Evolutionary conservation across 2,329 filamentous ascomycete species (phyloP).

Genomic region (Talaromyces sp.): DNA sequence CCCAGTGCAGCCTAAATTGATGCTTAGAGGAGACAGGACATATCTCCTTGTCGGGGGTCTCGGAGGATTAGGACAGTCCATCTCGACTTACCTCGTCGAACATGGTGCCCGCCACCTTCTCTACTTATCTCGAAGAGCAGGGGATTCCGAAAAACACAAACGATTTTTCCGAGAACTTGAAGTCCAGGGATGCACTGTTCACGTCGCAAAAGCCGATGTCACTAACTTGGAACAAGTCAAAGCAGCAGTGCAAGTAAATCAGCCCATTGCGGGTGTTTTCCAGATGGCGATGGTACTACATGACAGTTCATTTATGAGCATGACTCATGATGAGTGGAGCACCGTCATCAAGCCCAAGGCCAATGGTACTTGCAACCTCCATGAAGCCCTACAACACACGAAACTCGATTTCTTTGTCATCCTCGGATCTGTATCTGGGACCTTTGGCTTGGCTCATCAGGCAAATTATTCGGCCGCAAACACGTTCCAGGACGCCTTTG

Average conservation of each 20-base stretch:
- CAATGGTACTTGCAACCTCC: neutral
- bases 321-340: neutral
- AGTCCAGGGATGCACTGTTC: neutral
- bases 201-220: neutral
- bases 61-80: constrained; percentile 53
- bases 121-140: constrained; percentile 50
- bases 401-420: neutral
- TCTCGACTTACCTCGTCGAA: constrained; percentile 48
- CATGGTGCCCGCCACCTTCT: constrained; percentile 52
- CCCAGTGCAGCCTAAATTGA: neutral
- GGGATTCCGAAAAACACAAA: constrained; percentile 26
- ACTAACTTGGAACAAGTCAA: neutral
- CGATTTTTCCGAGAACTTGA: neutral
- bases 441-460: neutral
- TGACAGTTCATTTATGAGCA: neutral
- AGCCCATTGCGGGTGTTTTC: neutral
- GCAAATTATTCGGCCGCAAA: neutral
- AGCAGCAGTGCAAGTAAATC: neutral
- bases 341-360: neutral
- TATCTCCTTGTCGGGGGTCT: constrained; percentile 57
- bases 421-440: neutral
- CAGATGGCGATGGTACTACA: neutral
- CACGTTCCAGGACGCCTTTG: neutral
- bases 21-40: constrained; percentile 32
- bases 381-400: neutral